Base-by-base conservation (phyloP, 805 yeast genomes). In the Candida bentonensis region DNA sequence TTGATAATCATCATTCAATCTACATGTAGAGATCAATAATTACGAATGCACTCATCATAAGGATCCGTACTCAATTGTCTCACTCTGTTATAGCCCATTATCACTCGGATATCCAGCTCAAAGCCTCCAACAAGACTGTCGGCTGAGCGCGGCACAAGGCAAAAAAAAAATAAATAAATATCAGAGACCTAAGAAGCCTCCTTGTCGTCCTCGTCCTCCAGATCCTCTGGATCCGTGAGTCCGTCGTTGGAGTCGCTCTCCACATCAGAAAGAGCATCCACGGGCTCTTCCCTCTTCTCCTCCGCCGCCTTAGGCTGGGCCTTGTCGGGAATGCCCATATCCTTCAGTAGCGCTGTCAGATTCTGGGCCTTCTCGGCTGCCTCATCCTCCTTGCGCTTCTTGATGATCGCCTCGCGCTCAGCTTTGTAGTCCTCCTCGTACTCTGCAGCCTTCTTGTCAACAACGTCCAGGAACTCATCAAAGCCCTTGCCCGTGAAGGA, bases 401-500 rank as follows among this genome's bases (percentile, higher is more conserved):
- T 74, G 43, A 82, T 58, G 15, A 89, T 77, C 54, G 82, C 69
- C 47, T 89, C 96, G 57, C 96, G 74, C 65, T 92, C 97, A 5
- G 79, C 78, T 55, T 77, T 77, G 61, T 92, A 92, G 54, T 70
- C 88, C 47, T 78, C 76, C 47, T 86, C 77, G 61, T 81, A 92
- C 62, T 92, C 99, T 30, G 79, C 84, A 41, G 80, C 87, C 63
- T 92, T 92, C 47, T 74, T 72, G 54, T 85, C 94, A 3, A 92
- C 92, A 1, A 85, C 82, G n/a, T 66, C 68, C 55, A 89, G 60
- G 56, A 92, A 89, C 21, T 87, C 95, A 57, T 87, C 95, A 58
- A 92, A 84, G 0, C 99, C 99, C 2, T 72, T 81, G 15, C 98
- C 99, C 0, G 97, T 88, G 56, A 77, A 82, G 40, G 96, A 78